These are phyloP conservation scores for Wickerhamiella galacta DNA, from an alignment of 805 yeast genomes.

Conservation along the genomic window DNA sequence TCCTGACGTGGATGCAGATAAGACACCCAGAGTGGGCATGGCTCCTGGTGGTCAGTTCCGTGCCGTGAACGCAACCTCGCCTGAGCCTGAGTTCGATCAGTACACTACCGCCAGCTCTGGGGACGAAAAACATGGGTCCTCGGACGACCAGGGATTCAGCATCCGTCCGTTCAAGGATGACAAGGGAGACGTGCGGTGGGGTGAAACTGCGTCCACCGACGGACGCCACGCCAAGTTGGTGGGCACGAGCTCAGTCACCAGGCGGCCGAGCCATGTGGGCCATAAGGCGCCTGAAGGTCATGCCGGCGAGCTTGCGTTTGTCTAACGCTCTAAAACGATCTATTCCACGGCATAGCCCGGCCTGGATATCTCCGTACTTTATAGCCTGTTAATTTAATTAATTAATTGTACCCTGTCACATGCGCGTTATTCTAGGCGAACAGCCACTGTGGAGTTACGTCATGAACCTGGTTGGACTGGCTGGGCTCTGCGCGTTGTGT, in stretches of 20 bases:
- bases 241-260: conserved; percentile 14
- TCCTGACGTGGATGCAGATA: conserved; percentile 2
- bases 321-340: conserved; percentile 11
- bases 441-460: conserved; percentile 1
- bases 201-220: conserved; percentile 6
- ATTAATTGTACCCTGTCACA: background rate
- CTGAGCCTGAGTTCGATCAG: no score
- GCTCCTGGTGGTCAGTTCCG: no score
- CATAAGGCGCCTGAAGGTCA: conserved; percentile 13
- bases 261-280: conserved; percentile 20
- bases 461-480: background rate
- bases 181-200: conserved; percentile 22
- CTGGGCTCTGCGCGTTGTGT: background rate
- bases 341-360: no score
- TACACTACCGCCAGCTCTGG: no score
- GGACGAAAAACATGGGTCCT: no score
- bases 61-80: no score
- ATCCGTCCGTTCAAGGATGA: conserved; percentile 20
- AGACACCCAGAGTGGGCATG: no score
- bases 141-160: conserved; percentile 11
- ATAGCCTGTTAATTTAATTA: no score
- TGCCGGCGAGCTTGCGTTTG: conserved; percentile 21
- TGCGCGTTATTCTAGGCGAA: conserved; percentile 2
- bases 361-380: no score
- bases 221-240: conserved; percentile 5